Conservation (phyloP, 2,329 filamentous ascomycete species). For the Xylariaceae sp. region DNA sequence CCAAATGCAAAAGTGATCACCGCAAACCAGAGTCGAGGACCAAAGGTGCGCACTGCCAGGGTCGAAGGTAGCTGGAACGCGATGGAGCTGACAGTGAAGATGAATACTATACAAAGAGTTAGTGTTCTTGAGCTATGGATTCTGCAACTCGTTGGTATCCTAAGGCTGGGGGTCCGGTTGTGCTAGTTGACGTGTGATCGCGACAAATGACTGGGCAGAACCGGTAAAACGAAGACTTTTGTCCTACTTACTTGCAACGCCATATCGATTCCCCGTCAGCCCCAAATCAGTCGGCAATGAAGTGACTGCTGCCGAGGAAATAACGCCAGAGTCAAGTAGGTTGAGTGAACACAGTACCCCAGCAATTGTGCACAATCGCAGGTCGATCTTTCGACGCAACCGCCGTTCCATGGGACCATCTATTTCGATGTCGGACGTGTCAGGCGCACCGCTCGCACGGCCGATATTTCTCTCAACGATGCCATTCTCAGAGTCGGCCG, state of each 20-base stretch:
- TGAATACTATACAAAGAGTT: slow-evolving; percentile 47
- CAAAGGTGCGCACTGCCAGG: slow-evolving; percentile 61
- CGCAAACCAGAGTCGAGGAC: slow-evolving; percentile 64
- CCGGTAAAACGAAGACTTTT: too few species aligned
- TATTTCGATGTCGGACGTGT: slow-evolving; percentile 3
- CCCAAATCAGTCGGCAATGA: slow-evolving; percentile 64
- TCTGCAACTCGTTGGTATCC: too few species aligned
- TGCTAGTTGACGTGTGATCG: too few species aligned
- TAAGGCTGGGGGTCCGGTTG: too few species aligned
- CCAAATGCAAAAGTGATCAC: slow-evolving; percentile 61
- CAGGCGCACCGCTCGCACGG: slow-evolving; percentile 1
- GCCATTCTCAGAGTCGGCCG: slow-evolving; percentile 11
- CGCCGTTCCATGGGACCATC: slow-evolving; percentile 23
- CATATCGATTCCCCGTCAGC: slow-evolving; percentile 64
- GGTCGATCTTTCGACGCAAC: slow-evolving; percentile 60
- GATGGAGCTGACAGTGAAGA: slow-evolving; percentile 68
- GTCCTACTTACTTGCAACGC: slow-evolving; percentile 48
- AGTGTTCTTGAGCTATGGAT: neutral
- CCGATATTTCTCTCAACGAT: slow-evolving; percentile 4
- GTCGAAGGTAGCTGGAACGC: slow-evolving; percentile 68
- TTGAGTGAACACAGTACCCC: slow-evolving; percentile 69
- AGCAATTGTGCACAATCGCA: slow-evolving; percentile 68
- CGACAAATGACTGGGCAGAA: too few species aligned
- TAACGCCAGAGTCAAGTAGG: slow-evolving; percentile 67
- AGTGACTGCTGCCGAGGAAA: slow-evolving; percentile 67